Conservation (phyloP, 306 rosid species). For the Abrus pulchellus region DNA sequence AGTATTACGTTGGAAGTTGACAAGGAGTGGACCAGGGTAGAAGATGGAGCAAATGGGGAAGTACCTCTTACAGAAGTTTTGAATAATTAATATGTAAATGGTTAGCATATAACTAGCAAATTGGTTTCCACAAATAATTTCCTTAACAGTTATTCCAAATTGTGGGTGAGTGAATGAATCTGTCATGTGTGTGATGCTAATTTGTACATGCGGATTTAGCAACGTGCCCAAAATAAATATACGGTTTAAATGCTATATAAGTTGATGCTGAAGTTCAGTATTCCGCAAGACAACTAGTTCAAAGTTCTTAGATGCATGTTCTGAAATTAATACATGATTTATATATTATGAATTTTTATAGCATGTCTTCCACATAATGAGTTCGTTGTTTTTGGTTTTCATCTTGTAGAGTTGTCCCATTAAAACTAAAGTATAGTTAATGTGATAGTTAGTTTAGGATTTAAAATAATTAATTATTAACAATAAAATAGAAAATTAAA, state of each 20-base stretch:
- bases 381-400: no score
- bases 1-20: background rate
- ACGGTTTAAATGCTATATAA: background rate
- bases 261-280: background rate
- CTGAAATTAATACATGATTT: no score
- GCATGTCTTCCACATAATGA: no score
- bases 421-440: no score
- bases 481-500: no score
- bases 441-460: no score
- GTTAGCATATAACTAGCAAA: background rate
- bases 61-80: background rate
- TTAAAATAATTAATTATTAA: no score
- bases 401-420: no score
- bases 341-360: no score
- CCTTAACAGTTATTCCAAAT: background rate
- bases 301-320: no score
- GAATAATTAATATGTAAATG: background rate
- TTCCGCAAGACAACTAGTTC: no score
- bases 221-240: background rate
- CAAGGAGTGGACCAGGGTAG: slow-evolving; percentile 44
- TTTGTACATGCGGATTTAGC: background rate
- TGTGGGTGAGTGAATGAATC: background rate
- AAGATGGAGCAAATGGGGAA: slow-evolving; percentile 22
- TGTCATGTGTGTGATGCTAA: slow-evolving; percentile 12
- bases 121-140: slow-evolving; percentile 3